These are phyloP conservation scores for Andrographis paniculata DNA, from an alignment of 305 asterid species.

Conservation along the genomic window DNA sequence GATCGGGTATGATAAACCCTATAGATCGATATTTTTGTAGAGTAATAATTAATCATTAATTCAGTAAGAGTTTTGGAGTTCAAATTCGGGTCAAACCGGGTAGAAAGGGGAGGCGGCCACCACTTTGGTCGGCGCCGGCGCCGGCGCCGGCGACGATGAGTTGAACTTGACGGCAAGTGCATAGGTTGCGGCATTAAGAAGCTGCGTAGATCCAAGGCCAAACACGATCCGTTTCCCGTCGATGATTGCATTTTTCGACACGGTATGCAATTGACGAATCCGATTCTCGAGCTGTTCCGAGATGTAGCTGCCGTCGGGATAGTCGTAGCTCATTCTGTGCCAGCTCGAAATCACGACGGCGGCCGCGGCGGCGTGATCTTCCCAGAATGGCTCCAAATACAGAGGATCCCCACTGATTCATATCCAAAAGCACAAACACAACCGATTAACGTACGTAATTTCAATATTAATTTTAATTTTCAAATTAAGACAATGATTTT, in stretches of 20 bases:
- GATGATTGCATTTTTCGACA: conserved; percentile 41
- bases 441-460: too few species aligned
- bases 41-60: too few species aligned
- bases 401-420: conserved; percentile 65
- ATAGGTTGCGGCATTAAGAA: conserved; percentile 49
- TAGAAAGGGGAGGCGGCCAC: conserved; percentile 49
- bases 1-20: too few species aligned
- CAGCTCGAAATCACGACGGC: conserved; percentile 53
- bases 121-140: conserved; percentile 38
- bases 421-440: neutral
- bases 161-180: conserved; percentile 52
- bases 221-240: conserved; percentile 43
- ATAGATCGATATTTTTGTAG: too few species aligned
- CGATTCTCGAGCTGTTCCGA: conserved; percentile 35
- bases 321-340: conserved; percentile 66
- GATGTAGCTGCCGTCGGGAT: conserved; percentile 9
- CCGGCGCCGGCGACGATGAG: too few species aligned
- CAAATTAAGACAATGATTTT: too few species aligned
- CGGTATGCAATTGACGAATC: conserved; percentile 35
- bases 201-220: conserved; percentile 68
- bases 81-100: conserved; percentile 28
- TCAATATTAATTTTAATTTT: too few species aligned
- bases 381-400: conserved; percentile 62
- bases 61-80: neutral
- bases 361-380: conserved; percentile 41